These are phyloP conservation scores for Termitomyces sp. DNA, from an alignment of 768 basidiomycete species.

Conservation along the genomic window DNA sequence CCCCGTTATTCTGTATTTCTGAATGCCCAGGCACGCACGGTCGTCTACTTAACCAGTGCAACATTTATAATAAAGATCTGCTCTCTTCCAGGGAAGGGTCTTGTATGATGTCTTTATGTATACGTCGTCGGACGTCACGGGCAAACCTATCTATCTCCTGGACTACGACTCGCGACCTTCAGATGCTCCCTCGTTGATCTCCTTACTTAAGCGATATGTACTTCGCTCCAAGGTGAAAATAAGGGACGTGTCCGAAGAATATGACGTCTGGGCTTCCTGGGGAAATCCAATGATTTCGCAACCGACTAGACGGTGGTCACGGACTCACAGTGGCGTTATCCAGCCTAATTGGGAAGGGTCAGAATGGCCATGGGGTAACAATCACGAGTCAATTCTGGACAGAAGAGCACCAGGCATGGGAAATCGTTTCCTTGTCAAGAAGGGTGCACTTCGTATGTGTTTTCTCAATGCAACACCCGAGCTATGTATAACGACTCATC, in stretches of 20 bases:
- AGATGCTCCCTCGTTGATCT: constrained; percentile 53
- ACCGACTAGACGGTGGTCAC: constrained; percentile 33
- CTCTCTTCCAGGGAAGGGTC: constrained; percentile 66
- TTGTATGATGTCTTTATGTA: constrained; percentile 88
- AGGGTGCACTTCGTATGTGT: constrained; percentile 70
- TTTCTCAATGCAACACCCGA: neutral
- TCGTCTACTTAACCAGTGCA: constrained; percentile 1
- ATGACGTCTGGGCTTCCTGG: constrained; percentile 83
- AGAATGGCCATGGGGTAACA: constrained; percentile 56
- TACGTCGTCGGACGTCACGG: constrained; percentile 38
- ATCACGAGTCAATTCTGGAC: constrained; percentile 51
- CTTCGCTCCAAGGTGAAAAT: constrained; percentile 88
- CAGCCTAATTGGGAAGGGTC: constrained; percentile 65
- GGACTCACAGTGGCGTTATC: constrained; percentile 65
- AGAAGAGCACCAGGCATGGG: constrained; percentile 78
- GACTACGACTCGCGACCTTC: constrained; percentile 65
- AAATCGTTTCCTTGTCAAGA: constrained; percentile 57
- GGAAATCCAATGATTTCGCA: constrained; percentile 30
- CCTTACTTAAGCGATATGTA: constrained; percentile 78
- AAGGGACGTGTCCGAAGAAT: constrained; percentile 70
- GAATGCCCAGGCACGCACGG: constrained; percentile 63
- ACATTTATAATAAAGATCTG: constrained; percentile 10
- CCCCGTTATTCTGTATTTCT: constrained; percentile 71
- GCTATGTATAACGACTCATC: neutral
- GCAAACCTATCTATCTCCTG: constrained; percentile 54